phyloP scores from a whole-genome alignment of 2,329 filamentous ascomycete species.

The Fusarium guadeloupense region DNA sequence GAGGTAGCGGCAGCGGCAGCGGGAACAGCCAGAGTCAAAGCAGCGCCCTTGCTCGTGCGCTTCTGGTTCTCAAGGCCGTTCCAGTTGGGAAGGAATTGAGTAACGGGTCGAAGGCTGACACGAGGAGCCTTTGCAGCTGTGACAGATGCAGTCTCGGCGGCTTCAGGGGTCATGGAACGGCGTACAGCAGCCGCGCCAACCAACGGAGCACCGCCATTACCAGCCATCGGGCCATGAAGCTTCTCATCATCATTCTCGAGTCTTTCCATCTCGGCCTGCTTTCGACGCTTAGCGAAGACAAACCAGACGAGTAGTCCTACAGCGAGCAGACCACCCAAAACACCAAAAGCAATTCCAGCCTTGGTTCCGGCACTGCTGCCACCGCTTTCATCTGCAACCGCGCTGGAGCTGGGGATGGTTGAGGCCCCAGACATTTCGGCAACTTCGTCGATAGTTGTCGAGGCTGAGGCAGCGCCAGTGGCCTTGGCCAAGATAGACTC shows the following conservation, averaged over 20 bases:
- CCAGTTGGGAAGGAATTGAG: conserved; percentile 78
- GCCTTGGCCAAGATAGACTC: conserved; percentile 47
- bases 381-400: conserved; percentile 32
- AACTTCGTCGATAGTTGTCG: conserved; percentile 27
- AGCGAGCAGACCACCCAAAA: conserved; percentile 74
- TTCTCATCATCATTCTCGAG: conserved; percentile 74
- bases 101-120: conserved; percentile 84
- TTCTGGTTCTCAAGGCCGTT: conserved; percentile 60
- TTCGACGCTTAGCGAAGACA: conserved; percentile 74
- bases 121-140: conserved; percentile 72
- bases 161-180: conserved; percentile 25
- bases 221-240: conserved; percentile 52
- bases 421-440: conserved; percentile 26
- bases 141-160: conserved; percentile 33
- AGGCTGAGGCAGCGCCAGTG: conserved; percentile 26
- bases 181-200: conserved; percentile 12
- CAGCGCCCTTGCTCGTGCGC: conserved; percentile 59
- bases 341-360: conserved; percentile 86
- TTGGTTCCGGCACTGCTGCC: conserved; percentile 60
- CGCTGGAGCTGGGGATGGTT: conserved; percentile 32
- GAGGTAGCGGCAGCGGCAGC: conserved; percentile 38
- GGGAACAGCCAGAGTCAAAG: conserved; percentile 50
- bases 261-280: conserved; percentile 63
- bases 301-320: conserved; percentile 76
- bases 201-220: conserved; percentile 39